Evolutionary conservation across 164 flowering plant genomes (phyloP), one percentile per base, ranked within the genome.

Genomic region (Dillenia turbinata): DNA sequence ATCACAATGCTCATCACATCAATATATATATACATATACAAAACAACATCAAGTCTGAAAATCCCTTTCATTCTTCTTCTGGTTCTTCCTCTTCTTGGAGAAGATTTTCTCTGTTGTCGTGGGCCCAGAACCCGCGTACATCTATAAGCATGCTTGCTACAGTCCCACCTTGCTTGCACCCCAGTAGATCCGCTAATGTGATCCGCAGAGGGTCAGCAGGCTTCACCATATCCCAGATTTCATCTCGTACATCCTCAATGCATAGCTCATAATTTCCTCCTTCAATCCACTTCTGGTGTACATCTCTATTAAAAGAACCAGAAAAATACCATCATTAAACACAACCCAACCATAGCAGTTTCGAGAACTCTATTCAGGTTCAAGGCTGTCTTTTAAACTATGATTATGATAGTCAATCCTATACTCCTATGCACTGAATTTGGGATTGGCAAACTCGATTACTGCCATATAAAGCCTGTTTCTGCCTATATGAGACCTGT

Each of bases 211-310:
- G 88, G 60, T 94, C 97, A 15, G 68, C 80, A 47, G 99, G 96
- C 78, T 91, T 94, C 56, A 94, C 99, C 99, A 94, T 94, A 69
- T 94, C 99, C 99, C 99, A 94, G 44, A 94, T 88, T 64, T 93
- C 98, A 72, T 93, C 97, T 70, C 97, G 81, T 26, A 90, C 97
- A 63, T 93, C 97, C 69, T 93, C 98, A 4, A 93, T 93, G 46
- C 97, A 90, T 49, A 93, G 66, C 66, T 93, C 97, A 63, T 93
- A 90, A 78, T 93, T 93, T n/a, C 98, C 97, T 43, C 97, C 98
- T 67, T 90, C 98, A 3, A 90, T 93, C 98, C 98, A 93, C 73
- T 93, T 93, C 70, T 87, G 94, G 66, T 93, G 98, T 44, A 93
- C 98, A 73, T 93, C 97, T 73, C 98, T 93, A 86, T 71, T 63